Base-by-base conservation (phyloP, 441 rosid species). In the Gossypium davidsonii region DNA sequence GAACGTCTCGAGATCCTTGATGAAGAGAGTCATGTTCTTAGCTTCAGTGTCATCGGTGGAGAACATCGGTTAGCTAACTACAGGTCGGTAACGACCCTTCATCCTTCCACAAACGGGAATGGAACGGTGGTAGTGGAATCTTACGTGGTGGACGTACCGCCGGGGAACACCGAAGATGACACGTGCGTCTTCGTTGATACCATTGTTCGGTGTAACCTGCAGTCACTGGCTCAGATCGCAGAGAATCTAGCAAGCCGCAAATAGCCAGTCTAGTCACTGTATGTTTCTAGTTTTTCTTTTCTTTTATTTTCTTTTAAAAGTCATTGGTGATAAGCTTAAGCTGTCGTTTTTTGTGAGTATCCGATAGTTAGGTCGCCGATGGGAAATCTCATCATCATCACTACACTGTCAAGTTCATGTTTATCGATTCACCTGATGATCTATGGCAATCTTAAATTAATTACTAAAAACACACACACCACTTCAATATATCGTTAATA, bases 11-110 rank as follows among this genome's bases (percentile, higher is more conserved):
- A 89, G 77, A 85, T 89, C 59, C 78, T 89, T 0, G 93, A 89
- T 71, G 93, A 89, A 4, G 89, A 84, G 59, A 78, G 79, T 20
- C 87, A 89, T 74, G 93, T 89, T 70, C 79, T 89, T 44, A 89
- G 93, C 73, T 89, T 89, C 79, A 89, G 93, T 81, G 85, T 89
- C 42, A 84, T 89, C 4, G 93, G 91, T 37, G 93, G 93, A 0
- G 91, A 89, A 25, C 93, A 89, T 34, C 77, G 93, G 77, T 80
- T 89, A 1, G 86, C 89, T 3, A 89, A 89, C 79, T 89, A 89
- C 81, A 74, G 81, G 78, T 89, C 93, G 20, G 93, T 89, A 12
- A 89, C 91, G 12, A 89, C 93, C 0, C 85, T 89, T 42, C 93
- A 89, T 20, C 57, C 85, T 2, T 56, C 87, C 3, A 70, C 84